A percentile compares a stretch with the other conserved stretches of the same genome.
phyloP scores from a whole-genome alignment of 1,139 yeast species.

The Yamadazyma dushanensis region DNA sequence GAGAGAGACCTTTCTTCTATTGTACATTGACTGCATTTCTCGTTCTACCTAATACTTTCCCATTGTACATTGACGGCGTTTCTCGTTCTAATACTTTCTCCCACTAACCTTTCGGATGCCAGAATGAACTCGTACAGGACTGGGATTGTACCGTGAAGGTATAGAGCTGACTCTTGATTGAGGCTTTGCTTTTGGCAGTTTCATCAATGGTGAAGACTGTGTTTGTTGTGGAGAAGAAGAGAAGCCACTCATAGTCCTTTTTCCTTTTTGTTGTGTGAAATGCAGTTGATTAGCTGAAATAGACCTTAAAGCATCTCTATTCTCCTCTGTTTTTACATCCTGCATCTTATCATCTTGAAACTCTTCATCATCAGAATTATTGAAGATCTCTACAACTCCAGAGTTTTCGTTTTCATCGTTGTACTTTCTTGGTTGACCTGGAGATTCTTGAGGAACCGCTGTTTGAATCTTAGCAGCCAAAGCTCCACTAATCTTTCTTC shows the following conservation, averaged over 20 bases:
- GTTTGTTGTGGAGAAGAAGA: slow-evolving; percentile 39
- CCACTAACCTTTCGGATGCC: slow-evolving; percentile 43
- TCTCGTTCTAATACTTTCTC: slow-evolving; percentile 6
- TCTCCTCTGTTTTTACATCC: slow-evolving; percentile 24
- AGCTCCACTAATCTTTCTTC: slow-evolving; percentile 70
- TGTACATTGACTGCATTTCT: too few species aligned
- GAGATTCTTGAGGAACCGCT: slow-evolving; percentile 88
- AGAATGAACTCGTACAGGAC: slow-evolving; percentile 30
- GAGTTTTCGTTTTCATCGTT: slow-evolving; percentile 31
- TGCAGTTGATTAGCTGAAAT: slow-evolving; percentile 40
- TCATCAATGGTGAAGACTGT: slow-evolving; percentile 25
- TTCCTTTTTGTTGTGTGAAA: slow-evolving; percentile 50
- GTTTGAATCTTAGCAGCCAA: slow-evolving; percentile 66
- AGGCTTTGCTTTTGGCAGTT: slow-evolving; percentile 35
- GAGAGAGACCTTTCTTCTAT: too few species aligned
- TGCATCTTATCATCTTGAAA: slow-evolving; percentile 22
- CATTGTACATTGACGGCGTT: too few species aligned
- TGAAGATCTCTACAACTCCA: slow-evolving; percentile 24
- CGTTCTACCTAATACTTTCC: too few species aligned
- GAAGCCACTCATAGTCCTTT: slow-evolving; percentile 47
- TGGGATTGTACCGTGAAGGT: slow-evolving; percentile 18
- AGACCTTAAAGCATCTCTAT: slow-evolving; percentile 30
- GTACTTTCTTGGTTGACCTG: slow-evolving; percentile 94
- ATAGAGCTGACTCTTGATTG: slow-evolving; percentile 29
- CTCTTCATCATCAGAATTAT: slow-evolving; percentile 43